Conservation (phyloP, 2,329 filamentous ascomycete genomes). For the Lithohypha guttulata region DNA sequence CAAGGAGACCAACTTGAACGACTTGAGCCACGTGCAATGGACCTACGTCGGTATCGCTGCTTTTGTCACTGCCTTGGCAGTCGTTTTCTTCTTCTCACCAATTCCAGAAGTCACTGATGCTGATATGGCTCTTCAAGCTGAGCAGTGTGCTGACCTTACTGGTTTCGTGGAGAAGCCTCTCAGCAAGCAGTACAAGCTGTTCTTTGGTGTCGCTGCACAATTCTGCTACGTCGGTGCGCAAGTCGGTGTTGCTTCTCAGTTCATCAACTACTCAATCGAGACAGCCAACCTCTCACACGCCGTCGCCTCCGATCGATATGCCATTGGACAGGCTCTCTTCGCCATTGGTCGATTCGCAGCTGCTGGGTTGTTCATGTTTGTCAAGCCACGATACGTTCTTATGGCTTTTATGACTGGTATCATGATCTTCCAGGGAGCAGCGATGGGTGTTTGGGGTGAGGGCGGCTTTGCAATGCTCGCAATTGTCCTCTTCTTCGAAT, state of each 20-base stretch:
- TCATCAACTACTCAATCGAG: constrained; percentile 60
- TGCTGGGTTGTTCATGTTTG: constrained; percentile 53
- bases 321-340: constrained; percentile 66
- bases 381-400: constrained; percentile 60
- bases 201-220: constrained; percentile 65
- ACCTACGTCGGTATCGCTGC: constrained; percentile 69
- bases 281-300: constrained; percentile 44
- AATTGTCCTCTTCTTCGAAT: constrained; percentile 69
- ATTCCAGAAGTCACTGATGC: constrained; percentile 64
- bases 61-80: constrained; percentile 58
- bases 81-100: constrained; percentile 54
- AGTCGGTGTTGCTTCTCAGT: constrained; percentile 22
- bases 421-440: constrained; percentile 47
- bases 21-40: constrained; percentile 62
- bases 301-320: constrained; percentile 56
- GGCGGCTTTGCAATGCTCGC: constrained; percentile 48
- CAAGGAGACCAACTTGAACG: constrained; percentile 48
- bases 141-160: constrained; percentile 30
- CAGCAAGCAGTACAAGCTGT: constrained; percentile 61
- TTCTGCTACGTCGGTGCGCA: constrained; percentile 63
- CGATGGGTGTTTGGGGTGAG: constrained; percentile 39
- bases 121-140: constrained; percentile 52
- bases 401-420: constrained; percentile 55
- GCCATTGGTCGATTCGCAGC: constrained; percentile 65
- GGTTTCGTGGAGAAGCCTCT: constrained; percentile 49